A percentile compares a stretch with the other conserved stretches of the same genome.
Evolutionary conservation across 371 early-diverging fungal species (phyloP).

Genomic region (Rhizopus sp.): DNA sequence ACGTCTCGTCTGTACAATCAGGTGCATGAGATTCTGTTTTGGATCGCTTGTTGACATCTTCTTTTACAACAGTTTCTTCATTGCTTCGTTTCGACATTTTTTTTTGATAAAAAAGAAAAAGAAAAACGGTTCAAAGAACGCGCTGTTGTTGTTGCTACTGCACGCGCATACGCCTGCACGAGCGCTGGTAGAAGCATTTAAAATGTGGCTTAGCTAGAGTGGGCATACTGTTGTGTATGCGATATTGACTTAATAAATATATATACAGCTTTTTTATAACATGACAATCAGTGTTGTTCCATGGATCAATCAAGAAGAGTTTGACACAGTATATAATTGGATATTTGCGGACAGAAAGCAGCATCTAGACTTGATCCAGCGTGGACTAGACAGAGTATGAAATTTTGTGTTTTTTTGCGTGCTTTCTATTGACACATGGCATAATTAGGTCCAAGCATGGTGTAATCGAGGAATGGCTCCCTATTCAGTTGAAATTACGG

Average conservation of each 20-base stretch:
- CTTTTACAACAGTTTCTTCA: slow-evolving; percentile 5
- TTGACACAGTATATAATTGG: slow-evolving; percentile 46
- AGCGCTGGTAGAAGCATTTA: neutral
- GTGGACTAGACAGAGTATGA: slow-evolving; percentile 40
- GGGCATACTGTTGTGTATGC: neutral
- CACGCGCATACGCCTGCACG: too few relatives aligned
- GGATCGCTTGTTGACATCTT: slow-evolving; percentile 12
- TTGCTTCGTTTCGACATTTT: slow-evolving; percentile 27
- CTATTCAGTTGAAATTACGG: slow-evolving; percentile 59
- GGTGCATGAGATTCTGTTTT: slow-evolving; percentile 40
- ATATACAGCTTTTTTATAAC: slow-evolving; percentile 14
- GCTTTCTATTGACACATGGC: neutral
- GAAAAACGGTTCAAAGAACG: neutral
- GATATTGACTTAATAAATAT: neutral
- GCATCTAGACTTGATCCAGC: slow-evolving; percentile 21
- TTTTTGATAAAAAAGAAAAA: slow-evolving; percentile 3
- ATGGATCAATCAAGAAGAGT: slow-evolving; percentile 50
- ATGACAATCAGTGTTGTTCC: slow-evolving; percentile 46
- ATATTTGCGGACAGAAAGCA: slow-evolving; percentile 39
- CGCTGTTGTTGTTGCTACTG: too few relatives aligned
- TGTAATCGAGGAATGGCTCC: slow-evolving; percentile 60
- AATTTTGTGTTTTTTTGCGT: neutral
- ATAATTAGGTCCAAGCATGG: slow-evolving; percentile 65
- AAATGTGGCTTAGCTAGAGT: slow-evolving; percentile 9
- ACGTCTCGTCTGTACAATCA: slow-evolving; percentile 53